A percentile compares a stretch with the other conserved stretches of the same genome.
Evolutionary conservation across 352 stramenopile genomes (phyloP).

Genomic region (Pythium angustatum): DNA sequence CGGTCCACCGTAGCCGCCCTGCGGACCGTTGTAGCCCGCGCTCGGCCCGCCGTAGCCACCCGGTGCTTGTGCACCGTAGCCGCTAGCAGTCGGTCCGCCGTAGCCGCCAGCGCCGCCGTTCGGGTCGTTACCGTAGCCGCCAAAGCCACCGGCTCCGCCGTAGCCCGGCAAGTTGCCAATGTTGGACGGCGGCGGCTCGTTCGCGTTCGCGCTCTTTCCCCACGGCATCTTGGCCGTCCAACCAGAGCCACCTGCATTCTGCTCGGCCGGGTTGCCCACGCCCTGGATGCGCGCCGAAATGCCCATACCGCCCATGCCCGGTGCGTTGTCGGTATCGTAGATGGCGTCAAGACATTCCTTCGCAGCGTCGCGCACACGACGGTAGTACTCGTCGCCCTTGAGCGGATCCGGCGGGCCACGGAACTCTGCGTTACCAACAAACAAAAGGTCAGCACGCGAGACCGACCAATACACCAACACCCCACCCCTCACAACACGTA

Average conservation of each 20-base stretch:
- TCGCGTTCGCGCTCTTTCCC: slow-evolving; percentile 61
- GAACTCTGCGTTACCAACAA: slow-evolving; percentile 89
- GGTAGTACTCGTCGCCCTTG: slow-evolving; percentile 94
- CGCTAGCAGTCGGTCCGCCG: slow-evolving; percentile 30
- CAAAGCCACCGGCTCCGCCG: slow-evolving; percentile 56
- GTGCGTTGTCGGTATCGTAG: slow-evolving; percentile 87
- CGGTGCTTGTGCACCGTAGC: slow-evolving; percentile 33
- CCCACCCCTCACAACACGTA: no score
- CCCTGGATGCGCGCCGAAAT: slow-evolving; percentile 85
- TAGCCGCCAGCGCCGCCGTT: slow-evolving; percentile 33
- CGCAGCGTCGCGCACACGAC: slow-evolving; percentile 88
- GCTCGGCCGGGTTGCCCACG: slow-evolving; percentile 67
- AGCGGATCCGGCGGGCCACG: slow-evolving; percentile 91
- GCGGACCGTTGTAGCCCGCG: slow-evolving; percentile 35
- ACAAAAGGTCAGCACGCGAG: no score
- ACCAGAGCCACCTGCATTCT: slow-evolving; percentile 40
- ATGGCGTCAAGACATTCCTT: slow-evolving; percentile 96
- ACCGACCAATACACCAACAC: no score
- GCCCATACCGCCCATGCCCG: slow-evolving; percentile 62
- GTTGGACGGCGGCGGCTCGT: slow-evolving; percentile 49
- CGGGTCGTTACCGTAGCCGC: slow-evolving; percentile 20
- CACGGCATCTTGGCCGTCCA: slow-evolving; percentile 77
- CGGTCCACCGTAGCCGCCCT: slow-evolving; percentile 30
- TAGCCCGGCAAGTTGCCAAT: slow-evolving; percentile 56
- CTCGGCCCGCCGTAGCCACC: slow-evolving; percentile 26